These are phyloP conservation scores for Hanseniaspora clermontiae DNA, from an alignment of 805 yeast genomes.

Conservation along the genomic window DNA sequence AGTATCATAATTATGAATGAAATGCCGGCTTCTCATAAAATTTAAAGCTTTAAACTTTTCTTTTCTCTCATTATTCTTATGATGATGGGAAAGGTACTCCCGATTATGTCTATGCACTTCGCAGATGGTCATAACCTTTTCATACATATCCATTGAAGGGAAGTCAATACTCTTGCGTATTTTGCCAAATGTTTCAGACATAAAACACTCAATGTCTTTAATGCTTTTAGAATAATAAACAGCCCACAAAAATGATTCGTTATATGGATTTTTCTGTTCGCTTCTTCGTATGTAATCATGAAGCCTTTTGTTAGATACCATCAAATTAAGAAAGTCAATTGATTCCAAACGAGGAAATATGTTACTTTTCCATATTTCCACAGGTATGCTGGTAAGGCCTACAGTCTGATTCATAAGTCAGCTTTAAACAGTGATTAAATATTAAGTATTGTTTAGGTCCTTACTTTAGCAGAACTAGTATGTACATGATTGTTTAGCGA, in stretches of 20 bases:
- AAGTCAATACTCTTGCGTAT: not conserved
- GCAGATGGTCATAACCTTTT: not conserved
- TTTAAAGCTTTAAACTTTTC: not conserved
- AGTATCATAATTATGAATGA: not conserved
- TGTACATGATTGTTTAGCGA: no score
- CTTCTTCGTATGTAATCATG: not conserved
- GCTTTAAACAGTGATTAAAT: no score
- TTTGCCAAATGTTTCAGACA: not conserved
- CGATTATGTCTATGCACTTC: not conserved
- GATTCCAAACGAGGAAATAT: not conserved
- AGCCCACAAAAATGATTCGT: not conserved
- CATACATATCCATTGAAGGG: not conserved
- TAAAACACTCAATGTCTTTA: not conserved
- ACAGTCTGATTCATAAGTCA: not conserved
- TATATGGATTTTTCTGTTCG: not conserved
- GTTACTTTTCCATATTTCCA: not conserved
- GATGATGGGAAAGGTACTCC: not conserved
- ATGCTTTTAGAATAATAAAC: not conserved
- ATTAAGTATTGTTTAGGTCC: no score
- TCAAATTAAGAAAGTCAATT: not conserved
- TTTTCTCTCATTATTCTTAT: not conserved
- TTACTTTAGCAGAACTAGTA: no score
- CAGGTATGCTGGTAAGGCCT: not conserved
- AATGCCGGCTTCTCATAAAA: not conserved
- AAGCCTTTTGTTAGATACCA: not conserved